These are phyloP conservation scores for Malassezia furfur DNA, from an alignment of 1,284 basidiomycete species.

Conservation along the genomic window DNA sequence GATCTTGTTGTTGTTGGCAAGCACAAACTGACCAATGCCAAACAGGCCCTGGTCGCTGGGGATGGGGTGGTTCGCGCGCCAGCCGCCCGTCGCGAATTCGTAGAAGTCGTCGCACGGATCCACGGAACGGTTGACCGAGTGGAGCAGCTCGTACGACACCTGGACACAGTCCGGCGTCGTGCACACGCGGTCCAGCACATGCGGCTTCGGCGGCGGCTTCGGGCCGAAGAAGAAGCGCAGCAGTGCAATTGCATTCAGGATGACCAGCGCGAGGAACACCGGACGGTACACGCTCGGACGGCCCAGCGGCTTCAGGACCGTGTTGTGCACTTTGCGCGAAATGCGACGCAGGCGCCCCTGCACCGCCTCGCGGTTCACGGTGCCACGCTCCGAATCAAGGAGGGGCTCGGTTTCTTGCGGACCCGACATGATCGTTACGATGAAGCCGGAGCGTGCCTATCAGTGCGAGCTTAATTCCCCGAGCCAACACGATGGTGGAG, in stretches of 20 bases:
- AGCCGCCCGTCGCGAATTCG: conserved; percentile 58
- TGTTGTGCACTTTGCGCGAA: not conserved
- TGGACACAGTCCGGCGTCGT: conserved; percentile 70
- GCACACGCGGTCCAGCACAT: conserved; percentile 53
- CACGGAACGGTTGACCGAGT: conserved; percentile 66
- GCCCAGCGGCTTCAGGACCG: not conserved
- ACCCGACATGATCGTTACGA: not conserved
- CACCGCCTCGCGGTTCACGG: not conserved
- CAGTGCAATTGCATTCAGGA: not conserved
- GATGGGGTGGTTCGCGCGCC: conserved; percentile 33
- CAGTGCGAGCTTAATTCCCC: not conserved
- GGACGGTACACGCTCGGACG: not conserved
- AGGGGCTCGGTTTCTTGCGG: not conserved
- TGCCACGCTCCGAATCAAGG: not conserved
- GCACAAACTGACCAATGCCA: conserved; percentile 48
- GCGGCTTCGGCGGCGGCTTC: not conserved
- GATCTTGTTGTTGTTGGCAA: conserved; percentile 34
- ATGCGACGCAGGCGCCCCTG: not conserved
- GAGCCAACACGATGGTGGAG: not conserved
- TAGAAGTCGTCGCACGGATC: conserved; percentile 97
- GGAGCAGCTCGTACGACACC: conserved; percentile 70
- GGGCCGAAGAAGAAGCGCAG: not conserved
- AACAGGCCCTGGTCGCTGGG: conserved; percentile 51
- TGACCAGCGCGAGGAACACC: not conserved
- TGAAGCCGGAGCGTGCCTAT: too few species aligned